Percentiles rank a stretch among this genome's conserved stretches.
Evolutionary conservation across 2,329 filamentous ascomycete genomes (phyloP).

Genomic region (Paramyrothecium roridum): DNA sequence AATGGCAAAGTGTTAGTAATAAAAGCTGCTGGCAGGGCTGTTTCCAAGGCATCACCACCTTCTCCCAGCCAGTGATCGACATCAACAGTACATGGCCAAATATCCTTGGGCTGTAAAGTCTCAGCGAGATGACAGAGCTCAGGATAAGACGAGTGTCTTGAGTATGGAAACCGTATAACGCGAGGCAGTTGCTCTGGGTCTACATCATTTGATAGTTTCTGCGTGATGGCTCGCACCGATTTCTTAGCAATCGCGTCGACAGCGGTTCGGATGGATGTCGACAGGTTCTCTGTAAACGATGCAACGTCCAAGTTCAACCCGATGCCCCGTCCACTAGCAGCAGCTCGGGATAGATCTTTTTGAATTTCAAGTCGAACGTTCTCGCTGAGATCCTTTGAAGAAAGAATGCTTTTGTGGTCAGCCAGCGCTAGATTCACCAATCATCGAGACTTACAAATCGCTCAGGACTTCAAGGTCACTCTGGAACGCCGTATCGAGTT

Average conservation of each 20-base stretch:
- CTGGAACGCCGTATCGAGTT: constrained; percentile 58
- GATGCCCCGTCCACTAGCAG: constrained; percentile 17
- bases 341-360: constrained; percentile 10
- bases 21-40: not conserved
- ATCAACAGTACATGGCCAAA: constrained; percentile 80
- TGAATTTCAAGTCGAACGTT: constrained; percentile 7
- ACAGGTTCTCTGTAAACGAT: constrained; percentile 10
- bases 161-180: constrained; percentile 71
- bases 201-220: not conserved
- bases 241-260: constrained; percentile 7
- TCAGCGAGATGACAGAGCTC: constrained; percentile 72
- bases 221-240: not conserved
- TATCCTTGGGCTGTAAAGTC: constrained; percentile 67
- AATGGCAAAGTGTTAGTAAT: not conserved
- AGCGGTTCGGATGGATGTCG: constrained; percentile 7
- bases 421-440: not conserved
- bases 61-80: constrained; percentile 57
- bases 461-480: constrained; percentile 49
- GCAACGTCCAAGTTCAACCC: constrained; percentile 18
- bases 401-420: constrained; percentile 12
- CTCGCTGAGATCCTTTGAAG: constrained; percentile 5
- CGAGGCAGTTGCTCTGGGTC: constrained; percentile 27
- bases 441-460: constrained; percentile 25
- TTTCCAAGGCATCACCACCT: constrained; percentile 21
- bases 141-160: constrained; percentile 80